These are phyloP conservation scores for Arthroderma sp. DNA, from an alignment of 2,329 filamentous ascomycete species.

Conservation along the genomic window DNA sequence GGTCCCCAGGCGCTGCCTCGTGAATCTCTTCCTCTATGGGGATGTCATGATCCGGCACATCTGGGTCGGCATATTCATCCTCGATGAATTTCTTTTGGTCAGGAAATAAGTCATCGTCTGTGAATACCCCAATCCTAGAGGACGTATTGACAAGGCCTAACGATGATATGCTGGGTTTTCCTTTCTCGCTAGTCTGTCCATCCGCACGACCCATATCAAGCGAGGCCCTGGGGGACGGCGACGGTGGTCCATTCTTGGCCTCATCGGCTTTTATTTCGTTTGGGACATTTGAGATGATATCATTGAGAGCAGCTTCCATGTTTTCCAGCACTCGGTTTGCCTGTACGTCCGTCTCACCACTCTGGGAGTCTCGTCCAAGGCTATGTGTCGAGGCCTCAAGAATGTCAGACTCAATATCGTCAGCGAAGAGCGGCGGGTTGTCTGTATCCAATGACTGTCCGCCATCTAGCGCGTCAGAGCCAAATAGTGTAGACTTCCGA, in stretches of 20 bases:
- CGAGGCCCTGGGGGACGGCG: constrained; percentile 35
- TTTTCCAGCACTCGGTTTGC: constrained; percentile 77
- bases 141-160: constrained; percentile 80
- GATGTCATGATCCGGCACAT: constrained; percentile 44
- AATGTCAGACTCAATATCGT: constrained; percentile 59
- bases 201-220: constrained; percentile 36
- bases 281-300: constrained; percentile 70
- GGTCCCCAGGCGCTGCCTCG: constrained; percentile 84
- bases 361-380: constrained; percentile 58
- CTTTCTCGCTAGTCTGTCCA: constrained; percentile 48
- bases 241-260: constrained; percentile 30
- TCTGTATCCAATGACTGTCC: constrained; percentile 58
- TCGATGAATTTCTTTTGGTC: constrained; percentile 68
- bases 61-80: constrained; percentile 69
- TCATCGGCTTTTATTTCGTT: constrained; percentile 26
- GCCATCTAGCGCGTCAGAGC: constrained; percentile 37
- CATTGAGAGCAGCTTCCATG: constrained; percentile 81
- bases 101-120: constrained; percentile 82
- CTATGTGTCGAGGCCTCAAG: constrained; percentile 69
- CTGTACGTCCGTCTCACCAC: constrained; percentile 42
- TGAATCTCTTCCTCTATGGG: constrained; percentile 72
- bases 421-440: constrained; percentile 57
- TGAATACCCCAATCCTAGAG: constrained; percentile 81
- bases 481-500: constrained; percentile 46
- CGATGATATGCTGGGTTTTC: constrained; percentile 80